These are phyloP conservation scores for Peniophora sp. DNA, from an alignment of 1,284 basidiomycete genomes.

Conservation along the genomic window DNA sequence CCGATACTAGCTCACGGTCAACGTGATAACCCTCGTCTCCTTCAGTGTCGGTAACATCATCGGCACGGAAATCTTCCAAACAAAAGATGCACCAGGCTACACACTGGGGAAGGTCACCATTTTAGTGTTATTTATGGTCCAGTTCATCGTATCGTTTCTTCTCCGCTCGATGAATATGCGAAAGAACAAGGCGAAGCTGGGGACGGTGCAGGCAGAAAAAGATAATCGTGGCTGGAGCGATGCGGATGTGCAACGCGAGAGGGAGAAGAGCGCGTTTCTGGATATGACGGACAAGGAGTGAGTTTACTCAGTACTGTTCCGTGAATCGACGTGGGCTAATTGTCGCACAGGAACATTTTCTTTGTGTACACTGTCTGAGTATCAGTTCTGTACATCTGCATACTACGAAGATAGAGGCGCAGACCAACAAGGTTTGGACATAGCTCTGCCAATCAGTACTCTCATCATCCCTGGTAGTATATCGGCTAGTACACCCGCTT, in stretches of 20 bases:
- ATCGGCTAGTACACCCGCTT: too few relatives aligned
- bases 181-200: conserved; percentile 44
- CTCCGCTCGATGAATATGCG: conserved; percentile 48
- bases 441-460: too few relatives aligned
- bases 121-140: conserved; percentile 47
- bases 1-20: conserved; percentile 37
- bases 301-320: conserved; percentile 13
- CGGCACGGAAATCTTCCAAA: conserved; percentile 55
- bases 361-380: conserved; percentile 29
- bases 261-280: conserved; percentile 51
- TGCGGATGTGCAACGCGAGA: conserved; percentile 44
- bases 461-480: too few relatives aligned
- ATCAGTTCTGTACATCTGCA: too few relatives aligned
- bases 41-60: conserved; percentile 56
- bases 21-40: conserved; percentile 49
- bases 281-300: conserved; percentile 59
- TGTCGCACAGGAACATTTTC: conserved; percentile 21
- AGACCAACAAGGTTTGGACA: too few relatives aligned
- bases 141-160: conserved; percentile 39
- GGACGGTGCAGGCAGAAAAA: conserved; percentile 35
- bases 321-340: not conserved
- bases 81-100: conserved; percentile 54
- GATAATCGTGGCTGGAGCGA: conserved; percentile 46
- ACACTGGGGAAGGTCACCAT: conserved; percentile 59
- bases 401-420: too few relatives aligned